Evolutionary conservation across 495 filamentous ascomycete genomes (phyloP).

Genomic region (Aspergillus baeticus): DNA sequence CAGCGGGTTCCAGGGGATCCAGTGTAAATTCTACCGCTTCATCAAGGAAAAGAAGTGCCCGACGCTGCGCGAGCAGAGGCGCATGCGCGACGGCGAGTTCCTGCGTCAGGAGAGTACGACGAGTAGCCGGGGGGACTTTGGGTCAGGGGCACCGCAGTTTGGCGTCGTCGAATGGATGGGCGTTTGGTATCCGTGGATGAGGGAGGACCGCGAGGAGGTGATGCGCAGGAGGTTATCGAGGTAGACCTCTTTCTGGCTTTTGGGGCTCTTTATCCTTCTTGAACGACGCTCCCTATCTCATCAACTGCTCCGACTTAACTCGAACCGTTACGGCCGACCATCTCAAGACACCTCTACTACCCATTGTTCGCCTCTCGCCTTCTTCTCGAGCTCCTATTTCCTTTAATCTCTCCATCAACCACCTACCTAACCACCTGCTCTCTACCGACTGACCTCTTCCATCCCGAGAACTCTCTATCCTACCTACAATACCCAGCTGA

Average conservation of each 20-base stretch:
- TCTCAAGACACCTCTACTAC: no score
- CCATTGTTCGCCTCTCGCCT: no score
- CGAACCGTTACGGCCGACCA: not conserved
- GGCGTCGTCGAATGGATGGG: constrained; percentile 40
- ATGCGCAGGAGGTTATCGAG: constrained; percentile 1
- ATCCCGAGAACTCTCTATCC: no score
- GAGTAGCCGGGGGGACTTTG: not conserved
- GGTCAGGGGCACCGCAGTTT: constrained; percentile 25
- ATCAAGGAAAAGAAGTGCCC: constrained; percentile 49
- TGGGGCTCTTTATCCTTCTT: not conserved
- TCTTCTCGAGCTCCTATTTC: no score
- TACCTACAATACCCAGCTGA: no score
- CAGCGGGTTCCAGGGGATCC: constrained; percentile 49
- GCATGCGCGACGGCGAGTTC: constrained; percentile 47
- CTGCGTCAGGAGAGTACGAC: constrained; percentile 26
- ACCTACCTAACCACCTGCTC: no score
- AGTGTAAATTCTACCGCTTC: constrained; percentile 57
- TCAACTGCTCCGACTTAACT: not conserved
- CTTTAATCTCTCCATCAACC: no score
- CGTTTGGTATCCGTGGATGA: constrained; percentile 48
- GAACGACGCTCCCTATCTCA: not conserved
- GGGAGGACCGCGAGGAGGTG: constrained; percentile 26
- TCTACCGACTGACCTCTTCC: no score
- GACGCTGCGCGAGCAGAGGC: constrained; percentile 42
- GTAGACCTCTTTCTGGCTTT: not conserved